Evolutionary conservation across 345 rosid genomes (phyloP).

Genomic region (Clausena lansium): DNA sequence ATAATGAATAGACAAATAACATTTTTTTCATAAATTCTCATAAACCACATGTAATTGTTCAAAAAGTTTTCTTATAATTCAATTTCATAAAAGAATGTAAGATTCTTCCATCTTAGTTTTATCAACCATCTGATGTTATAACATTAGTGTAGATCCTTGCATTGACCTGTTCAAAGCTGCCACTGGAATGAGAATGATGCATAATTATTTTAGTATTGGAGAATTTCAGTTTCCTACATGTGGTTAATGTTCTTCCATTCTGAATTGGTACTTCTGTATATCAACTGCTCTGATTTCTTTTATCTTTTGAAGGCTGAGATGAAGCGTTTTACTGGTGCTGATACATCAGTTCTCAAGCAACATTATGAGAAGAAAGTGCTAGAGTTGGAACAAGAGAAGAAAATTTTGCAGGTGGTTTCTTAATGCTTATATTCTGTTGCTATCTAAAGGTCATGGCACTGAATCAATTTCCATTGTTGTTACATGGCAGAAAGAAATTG

Average conservation of each 20-base stretch:
- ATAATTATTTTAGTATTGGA: background rate
- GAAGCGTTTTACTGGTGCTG: constrained; percentile 65
- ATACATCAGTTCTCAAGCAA: constrained; percentile 83
- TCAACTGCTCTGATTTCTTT: constrained; percentile 8
- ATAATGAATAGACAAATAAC: background rate
- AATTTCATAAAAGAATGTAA: background rate
- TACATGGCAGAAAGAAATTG: constrained; percentile 83
- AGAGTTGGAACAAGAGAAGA: constrained; percentile 88
- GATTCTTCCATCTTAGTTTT: background rate
- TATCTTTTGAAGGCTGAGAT: constrained; percentile 79
- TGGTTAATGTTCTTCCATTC: constrained; percentile 1
- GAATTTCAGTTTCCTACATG: background rate
- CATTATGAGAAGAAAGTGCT: constrained; percentile 92
- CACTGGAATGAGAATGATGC: background rate
- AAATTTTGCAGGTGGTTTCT: constrained; percentile 62
- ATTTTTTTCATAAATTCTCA: background rate
- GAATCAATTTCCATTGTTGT: background rate
- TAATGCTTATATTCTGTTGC: background rate
- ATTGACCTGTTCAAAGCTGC: background rate
- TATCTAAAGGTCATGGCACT: background rate
- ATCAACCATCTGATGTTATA: background rate
- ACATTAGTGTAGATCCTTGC: background rate
- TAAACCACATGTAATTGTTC: background rate
- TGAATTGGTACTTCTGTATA: background rate
- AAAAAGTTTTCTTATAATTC: background rate